Evolutionary conservation across 225 moss, liverwort and hornwort genomes (phyloP), one percentile per base, ranked within the genome.

Genomic region (Asterella californica): DNA sequence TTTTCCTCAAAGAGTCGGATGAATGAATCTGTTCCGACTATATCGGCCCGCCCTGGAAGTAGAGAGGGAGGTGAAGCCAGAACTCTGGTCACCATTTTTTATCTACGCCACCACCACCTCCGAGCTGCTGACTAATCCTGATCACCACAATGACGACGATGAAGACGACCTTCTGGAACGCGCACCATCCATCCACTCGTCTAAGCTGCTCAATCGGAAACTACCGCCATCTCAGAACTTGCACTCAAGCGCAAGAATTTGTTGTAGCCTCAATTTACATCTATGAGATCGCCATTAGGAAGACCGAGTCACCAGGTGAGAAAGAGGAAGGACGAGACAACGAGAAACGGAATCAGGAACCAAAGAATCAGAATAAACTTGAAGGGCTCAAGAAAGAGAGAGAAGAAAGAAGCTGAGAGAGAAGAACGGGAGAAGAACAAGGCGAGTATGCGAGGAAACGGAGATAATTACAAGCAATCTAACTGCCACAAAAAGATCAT

Each of bases 31-130:
- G 83, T 88, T 17, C 90, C 87, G 52, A 75, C 84, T 37, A 91
- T 86, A 61, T 80, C 84, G n/a, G 92, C 92, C 67, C 86, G 82
- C 17, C 92, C 92, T 17, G 87, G 88, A 29, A 92, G 69, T 11
- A 92, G 78, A 55, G 77, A 54, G 9, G 85, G 74, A 10, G 86
- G 78, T 37, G 86, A 62, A 10, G 64, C 27, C 2, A 86, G 53
- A 17, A 86, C 76, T 37, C 86, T 76, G 1, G 86, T 83, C 75
- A 81, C 81, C 86, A 86, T 86, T 27, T 25, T 47, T 14, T 37
- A 29, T 37, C 46, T 7, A 72, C 1, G 67, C 4, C 61, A 61
- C 61, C 61, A 61, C n/a, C 61, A 22, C 59, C 59, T 10, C n/a
- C 25, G n/a, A 6, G n/a, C n/a, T 61, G 61, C 61, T 61, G 25